phyloP scores from a whole-genome alignment of 495 filamentous ascomycete genomes.

The Neurospora tetraspora region DNA sequence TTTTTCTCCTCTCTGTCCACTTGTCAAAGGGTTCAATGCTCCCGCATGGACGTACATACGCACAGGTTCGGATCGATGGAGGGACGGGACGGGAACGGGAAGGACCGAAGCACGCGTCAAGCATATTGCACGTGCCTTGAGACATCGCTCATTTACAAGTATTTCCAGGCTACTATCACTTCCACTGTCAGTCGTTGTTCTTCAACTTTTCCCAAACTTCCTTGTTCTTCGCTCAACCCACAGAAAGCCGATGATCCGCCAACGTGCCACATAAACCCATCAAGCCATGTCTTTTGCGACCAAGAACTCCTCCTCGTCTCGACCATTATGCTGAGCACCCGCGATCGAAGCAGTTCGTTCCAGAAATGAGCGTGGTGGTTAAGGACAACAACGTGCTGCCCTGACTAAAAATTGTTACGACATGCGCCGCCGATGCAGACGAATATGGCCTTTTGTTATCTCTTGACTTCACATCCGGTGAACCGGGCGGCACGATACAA shows the following conservation, averaged over 20 bases:
- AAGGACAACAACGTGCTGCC: not conserved
- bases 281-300: not conserved
- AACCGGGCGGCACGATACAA: not conserved
- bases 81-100: not conserved
- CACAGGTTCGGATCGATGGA: not conserved
- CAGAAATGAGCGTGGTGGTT: not conserved
- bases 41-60: not conserved
- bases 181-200: not conserved
- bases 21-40: not conserved
- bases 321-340: not conserved
- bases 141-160: too few relatives aligned
- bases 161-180: too few relatives aligned
- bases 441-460: not conserved
- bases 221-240: not conserved
- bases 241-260: not conserved
- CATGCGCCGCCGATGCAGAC: not conserved
- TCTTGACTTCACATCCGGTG: not conserved
- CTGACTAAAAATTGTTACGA: not conserved
- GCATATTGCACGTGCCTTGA: not conserved
- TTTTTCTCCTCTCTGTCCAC: not conserved
- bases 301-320: not conserved
- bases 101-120: not conserved
- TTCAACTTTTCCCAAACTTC: not conserved
- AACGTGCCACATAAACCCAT: accelerated
- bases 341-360: not conserved